Conservation (phyloP, 139 green algal species). For the Eudorina sp. region DNA sequence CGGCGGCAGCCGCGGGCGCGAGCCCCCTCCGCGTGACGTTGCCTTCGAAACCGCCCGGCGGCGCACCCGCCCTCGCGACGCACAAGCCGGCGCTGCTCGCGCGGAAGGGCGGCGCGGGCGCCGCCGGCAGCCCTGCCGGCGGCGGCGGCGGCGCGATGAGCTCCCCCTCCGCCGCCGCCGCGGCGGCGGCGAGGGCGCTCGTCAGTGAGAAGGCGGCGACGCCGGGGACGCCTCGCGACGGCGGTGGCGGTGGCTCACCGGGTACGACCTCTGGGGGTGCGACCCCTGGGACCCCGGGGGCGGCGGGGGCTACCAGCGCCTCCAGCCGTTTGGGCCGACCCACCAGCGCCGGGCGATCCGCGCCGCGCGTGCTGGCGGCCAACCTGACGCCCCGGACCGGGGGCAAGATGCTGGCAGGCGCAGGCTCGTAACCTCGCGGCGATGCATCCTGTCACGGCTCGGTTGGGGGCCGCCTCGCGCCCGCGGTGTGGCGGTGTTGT, state of each 20-base stretch:
- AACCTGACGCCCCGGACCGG: slow-evolving; percentile 13
- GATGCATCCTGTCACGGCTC: too few relatives aligned
- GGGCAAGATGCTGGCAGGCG: slow-evolving; percentile 23
- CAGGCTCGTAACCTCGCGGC: background rate
- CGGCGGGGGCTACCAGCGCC: too few relatives aligned
- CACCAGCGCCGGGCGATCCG: background rate
- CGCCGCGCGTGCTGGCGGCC: background rate
- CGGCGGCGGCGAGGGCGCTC: background rate
- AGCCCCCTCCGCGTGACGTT: background rate
- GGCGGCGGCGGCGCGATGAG: background rate
- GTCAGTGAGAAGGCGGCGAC: background rate
- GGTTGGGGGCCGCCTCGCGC: too few relatives aligned
- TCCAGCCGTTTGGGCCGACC: background rate
- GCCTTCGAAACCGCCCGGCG: background rate
- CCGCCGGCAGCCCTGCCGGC: background rate
- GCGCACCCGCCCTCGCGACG: background rate
- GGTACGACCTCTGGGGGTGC: background rate
- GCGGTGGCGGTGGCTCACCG: background rate
- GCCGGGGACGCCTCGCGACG: background rate
- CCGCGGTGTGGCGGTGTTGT: too few relatives aligned
- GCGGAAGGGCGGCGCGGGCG: background rate
- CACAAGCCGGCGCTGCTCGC: slow-evolving; percentile 38
- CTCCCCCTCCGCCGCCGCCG: background rate
- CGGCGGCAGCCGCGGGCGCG: background rate
- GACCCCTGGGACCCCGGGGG: background rate